Base-by-base conservation (phyloP, 768 basidiomycete species). In the Termitomyces eurrhizus region DNA sequence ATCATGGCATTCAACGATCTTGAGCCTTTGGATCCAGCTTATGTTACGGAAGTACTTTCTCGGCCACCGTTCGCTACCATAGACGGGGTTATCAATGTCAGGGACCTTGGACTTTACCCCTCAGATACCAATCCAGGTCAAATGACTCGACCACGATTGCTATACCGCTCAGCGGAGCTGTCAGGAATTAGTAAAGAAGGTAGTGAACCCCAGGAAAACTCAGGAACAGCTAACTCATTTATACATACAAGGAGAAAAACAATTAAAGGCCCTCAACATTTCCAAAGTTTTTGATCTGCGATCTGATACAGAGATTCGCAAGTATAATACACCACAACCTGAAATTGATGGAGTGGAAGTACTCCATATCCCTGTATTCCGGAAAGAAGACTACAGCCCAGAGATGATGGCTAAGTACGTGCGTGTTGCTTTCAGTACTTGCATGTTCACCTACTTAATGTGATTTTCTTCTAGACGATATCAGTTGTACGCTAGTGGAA, bases 361-460 rank as follows among this genome's bases (percentile, higher is more conserved):
- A 56, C 50, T 84, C 16, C 86, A 81, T 57, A 74, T 77, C 14
- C 90, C 91, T 0, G 88, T 92, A n/a, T 84, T 84, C 64, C 75
- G 80, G 66, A 84, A 75, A 50, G 87, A 87, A 69, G 91, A 93
- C 69, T 92, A 92, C 71, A 91, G 89, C 69, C 90, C 90, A 24
- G 88, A 92, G 72, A 84, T 80, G 74, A 88, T 93, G 84, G 88
- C 91, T 66, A 88, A 83, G 90, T 92, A 75, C 75, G 89, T 86
- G 74, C 77, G 77, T 79, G 75, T 67, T 64, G 52, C 59, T 46
- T 52, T 46, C 56, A 37, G 53, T 60, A 63, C 61, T 61, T 55
- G 55, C 65, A 35, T 61, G 60, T 59, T 58, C 55, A 46, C 62
- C 61, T 65, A 48, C 68, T 60, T 51, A 68, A 69, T 12, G 62